Base-by-base conservation (phyloP, 108 stramenopile species). In the Heterococcus sp. region DNA sequence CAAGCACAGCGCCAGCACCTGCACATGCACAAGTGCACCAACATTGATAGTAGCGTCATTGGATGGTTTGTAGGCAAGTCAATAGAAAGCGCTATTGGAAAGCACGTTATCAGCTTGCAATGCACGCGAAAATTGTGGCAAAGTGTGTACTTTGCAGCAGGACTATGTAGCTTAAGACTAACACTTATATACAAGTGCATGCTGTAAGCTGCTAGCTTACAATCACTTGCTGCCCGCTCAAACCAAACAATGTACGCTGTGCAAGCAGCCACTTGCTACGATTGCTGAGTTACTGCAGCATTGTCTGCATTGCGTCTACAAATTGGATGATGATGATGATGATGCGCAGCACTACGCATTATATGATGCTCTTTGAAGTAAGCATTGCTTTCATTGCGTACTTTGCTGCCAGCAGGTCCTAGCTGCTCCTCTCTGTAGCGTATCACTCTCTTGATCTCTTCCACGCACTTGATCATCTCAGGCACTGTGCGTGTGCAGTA, bases 401-500 rank as follows among this genome's bases (percentile, higher is more conserved):
- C 89, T 38, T 89, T 84, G 29, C 71, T 64, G 3, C 82, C 76
- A 36, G 90, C 88, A 66, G 84, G 39, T 3, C 89, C 84, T 32
- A 96, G 85, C 64, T 91, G 76, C 68, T 95, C 87, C 35, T 89
- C 89, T 8, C 97, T 85, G 86, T 99, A 97, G 1, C 73, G 87
- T 39, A 97, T 85, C 28, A 99, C 97, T 31, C 91, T 87, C 66
- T 92, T 96, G 72, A 99, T 81, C 79, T 98, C 97, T 86, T 97
- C 95, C 90, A 98, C 93, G 35, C 96, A 96, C 63, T 92, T 90
- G 71, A 94, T 93, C 99, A 99, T 99, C 89, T 99, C 99, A 2
- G 99, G 99, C 32, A 99, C 99, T 2, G 99, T 99, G 33, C 99
- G 94, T 5, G 99, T 99, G 83, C 97, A 98, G 77, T 99, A 99